phyloP scores from a whole-genome alignment of 805 yeast genomes.

The Yarrowia sp. region DNA sequence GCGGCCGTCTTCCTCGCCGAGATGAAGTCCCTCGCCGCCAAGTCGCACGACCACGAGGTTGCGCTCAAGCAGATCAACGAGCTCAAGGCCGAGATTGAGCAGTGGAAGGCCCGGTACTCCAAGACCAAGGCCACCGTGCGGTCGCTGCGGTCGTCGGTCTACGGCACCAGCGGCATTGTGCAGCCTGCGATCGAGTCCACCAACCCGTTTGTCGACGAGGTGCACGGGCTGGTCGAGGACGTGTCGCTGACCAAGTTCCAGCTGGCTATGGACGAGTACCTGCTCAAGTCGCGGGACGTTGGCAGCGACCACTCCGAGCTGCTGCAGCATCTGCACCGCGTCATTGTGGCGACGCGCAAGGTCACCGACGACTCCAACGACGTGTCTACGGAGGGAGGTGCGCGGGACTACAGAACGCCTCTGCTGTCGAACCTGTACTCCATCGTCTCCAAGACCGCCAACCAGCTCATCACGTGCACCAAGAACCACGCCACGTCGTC shows the following conservation, averaged over 20 bases:
- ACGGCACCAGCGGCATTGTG: slow-evolving; percentile 28
- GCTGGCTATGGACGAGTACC: slow-evolving; percentile 39
- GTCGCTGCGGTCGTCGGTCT: slow-evolving; percentile 32
- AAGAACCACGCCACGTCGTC: slow-evolving; percentile 68
- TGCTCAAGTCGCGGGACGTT: slow-evolving; percentile 35
- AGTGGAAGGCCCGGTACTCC: slow-evolving; percentile 40
- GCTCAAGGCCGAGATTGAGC: slow-evolving; percentile 39
- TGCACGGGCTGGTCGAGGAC: slow-evolving; percentile 36
- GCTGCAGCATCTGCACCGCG: slow-evolving; percentile 39
- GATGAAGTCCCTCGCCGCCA: slow-evolving; percentile 41
- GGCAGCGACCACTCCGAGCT: slow-evolving; percentile 32
- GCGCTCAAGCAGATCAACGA: slow-evolving; percentile 33
- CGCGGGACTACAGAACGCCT: slow-evolving; percentile 14
- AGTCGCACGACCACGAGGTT: slow-evolving; percentile 31
- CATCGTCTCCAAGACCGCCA: slow-evolving; percentile 61
- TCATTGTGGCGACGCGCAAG: slow-evolving; percentile 38
- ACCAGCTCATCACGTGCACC: slow-evolving; percentile 72
- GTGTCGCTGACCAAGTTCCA: slow-evolving; percentile 37
- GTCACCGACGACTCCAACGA: slow-evolving; percentile 35
- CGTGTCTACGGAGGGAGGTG: background rate
- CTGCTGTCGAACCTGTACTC: slow-evolving; percentile 35
- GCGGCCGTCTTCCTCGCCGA: slow-evolving; percentile 42
- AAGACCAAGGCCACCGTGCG: slow-evolving; percentile 37
- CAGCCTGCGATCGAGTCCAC: slow-evolving; percentile 23
- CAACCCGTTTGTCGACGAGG: slow-evolving; percentile 28